A percentile compares a stretch with the other conserved stretches of the same genome.
These are phyloP conservation scores for Linnemannia zychae DNA, from an alignment of 192 early-diverging fungal genomes.

Conservation along the genomic window DNA sequence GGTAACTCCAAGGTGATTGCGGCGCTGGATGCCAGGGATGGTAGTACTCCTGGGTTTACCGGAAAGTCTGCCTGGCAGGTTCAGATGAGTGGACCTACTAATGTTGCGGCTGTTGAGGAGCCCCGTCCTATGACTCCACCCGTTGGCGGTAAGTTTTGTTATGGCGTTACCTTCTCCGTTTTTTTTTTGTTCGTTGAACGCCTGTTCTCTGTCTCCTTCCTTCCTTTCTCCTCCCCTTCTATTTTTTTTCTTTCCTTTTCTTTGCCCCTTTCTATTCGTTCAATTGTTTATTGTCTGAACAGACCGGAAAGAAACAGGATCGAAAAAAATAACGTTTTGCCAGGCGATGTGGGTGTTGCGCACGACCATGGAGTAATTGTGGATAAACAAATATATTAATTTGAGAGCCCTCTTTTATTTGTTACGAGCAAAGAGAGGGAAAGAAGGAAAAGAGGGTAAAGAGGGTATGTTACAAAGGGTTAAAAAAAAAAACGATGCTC, in stretches of 20 bases:
- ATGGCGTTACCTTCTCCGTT: not conserved
- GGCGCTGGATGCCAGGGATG: slow-evolving; percentile 71
- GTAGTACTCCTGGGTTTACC: slow-evolving; percentile 71
- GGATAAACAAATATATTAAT: slow-evolving; percentile 1
- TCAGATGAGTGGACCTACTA: slow-evolving; percentile 57
- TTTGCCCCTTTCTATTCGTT: not conserved
- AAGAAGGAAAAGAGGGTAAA: not conserved
- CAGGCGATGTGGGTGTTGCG: not conserved
- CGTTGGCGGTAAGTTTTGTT: slow-evolving; percentile 23
- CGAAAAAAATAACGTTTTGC: not conserved
- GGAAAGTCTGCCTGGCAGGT: slow-evolving; percentile 58
- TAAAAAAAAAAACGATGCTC: not conserved
- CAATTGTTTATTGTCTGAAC: no score
- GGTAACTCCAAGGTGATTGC: slow-evolving; percentile 90
- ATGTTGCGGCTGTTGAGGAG: slow-evolving; percentile 54
- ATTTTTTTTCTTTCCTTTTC: not conserved
- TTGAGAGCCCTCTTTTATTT: slow-evolving; percentile 7
- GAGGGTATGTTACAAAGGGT: no score
- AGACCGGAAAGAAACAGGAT: no score
- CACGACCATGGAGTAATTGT: not conserved
- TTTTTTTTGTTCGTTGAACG: not conserved
- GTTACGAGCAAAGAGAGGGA: not conserved
- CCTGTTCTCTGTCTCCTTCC: not conserved
- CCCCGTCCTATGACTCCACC: slow-evolving; percentile 41
- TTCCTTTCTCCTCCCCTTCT: not conserved